Evolutionary conservation across 768 basidiomycete species (phyloP), one percentile per base, ranked within the genome.

Genomic region (Boletus reticulatus): DNA sequence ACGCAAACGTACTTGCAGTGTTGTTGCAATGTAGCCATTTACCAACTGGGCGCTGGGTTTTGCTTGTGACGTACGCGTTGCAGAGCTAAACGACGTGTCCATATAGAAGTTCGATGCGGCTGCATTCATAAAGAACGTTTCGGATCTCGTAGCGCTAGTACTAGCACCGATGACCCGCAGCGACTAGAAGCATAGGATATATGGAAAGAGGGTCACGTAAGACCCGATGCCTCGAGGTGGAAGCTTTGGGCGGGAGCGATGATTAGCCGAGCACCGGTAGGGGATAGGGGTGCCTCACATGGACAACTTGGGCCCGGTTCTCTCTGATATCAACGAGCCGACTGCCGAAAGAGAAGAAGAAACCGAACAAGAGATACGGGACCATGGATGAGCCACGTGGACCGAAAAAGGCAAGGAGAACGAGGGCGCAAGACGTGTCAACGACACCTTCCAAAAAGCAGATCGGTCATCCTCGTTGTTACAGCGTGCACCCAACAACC

Each of bases 381-480:
- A n/a, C 38, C 19, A 36, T 43, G 47, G 47, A 42, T 43, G 27
- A 27, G n/a, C 48, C 43, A 52, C 41, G 58, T 55, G 54, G 51
- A n/a, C 11, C 14, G 36, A 19, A 56, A 20, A 44, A 31, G 56
- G 31, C 36, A 29, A 17, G 24, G 6, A 32, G 24, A 41, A 42
- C 16, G 53, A 19, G 43, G 43, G 48, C 13, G 16, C 22, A 22
- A 22, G 38, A 31, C 37, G 31, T 22, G 52, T 17, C 29, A 31
- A 43, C 9, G 22, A 37, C 6, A 29, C 22, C 2, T 50, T 52
- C 45, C 38, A 39, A 48, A 42, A 45, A 50, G 43, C n/a, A 42
- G 34, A 63, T 52, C 48, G 51, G 27, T 24, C 42, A 52, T 55
- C 63, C 61, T 63, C 65, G 44, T 52, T 55, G 64, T 45, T 44